Conservation (phyloP, 2,329 filamentous ascomycete genomes). For the Podosphaera fusca region DNA sequence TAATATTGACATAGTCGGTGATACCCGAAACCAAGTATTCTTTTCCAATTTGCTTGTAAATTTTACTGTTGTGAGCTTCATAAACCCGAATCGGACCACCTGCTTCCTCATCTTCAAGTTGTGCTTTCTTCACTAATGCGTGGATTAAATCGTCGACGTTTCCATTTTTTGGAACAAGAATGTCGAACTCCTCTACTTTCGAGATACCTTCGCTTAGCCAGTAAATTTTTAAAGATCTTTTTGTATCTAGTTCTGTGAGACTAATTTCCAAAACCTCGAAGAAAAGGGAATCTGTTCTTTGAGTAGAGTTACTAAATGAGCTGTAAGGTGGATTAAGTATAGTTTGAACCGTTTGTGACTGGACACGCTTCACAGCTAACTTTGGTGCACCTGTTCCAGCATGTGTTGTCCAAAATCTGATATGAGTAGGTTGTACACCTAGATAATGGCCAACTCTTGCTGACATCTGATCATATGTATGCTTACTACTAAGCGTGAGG, state of each 20-base stretch:
- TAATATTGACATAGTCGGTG: constrained; percentile 64
- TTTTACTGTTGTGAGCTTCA: constrained; percentile 61
- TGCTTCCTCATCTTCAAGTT: constrained; percentile 48
- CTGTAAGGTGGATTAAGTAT: constrained; percentile 60
- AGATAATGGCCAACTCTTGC: constrained; percentile 63
- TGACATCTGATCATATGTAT: constrained; percentile 70
- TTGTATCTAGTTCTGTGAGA: constrained; percentile 75
- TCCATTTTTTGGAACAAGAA: constrained; percentile 74
- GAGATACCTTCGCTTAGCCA: constrained; percentile 76
- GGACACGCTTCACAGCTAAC: constrained; percentile 48
- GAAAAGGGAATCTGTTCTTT: constrained; percentile 57
- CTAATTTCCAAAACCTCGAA: constrained; percentile 93
- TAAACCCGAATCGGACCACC: constrained; percentile 55
- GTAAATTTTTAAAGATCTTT: constrained; percentile 63
- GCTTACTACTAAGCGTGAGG: constrained; percentile 63
- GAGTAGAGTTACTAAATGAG: constrained; percentile 44
- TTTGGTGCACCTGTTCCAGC: constrained; percentile 56
- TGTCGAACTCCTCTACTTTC: constrained; percentile 63
- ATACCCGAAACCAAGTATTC: constrained; percentile 58
- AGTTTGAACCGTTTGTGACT: constrained; percentile 41
- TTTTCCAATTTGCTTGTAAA: constrained; percentile 52
- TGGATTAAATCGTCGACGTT: constrained; percentile 56
- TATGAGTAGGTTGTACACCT: constrained; percentile 56
- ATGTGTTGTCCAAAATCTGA: constrained; percentile 80
- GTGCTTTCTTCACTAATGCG: constrained; percentile 56